A percentile compares a stretch with the other conserved stretches of the same genome.
These are phyloP conservation scores for Saccharomyces hybrid DNA, from an alignment of 1,139 yeast species.

Conservation along the genomic window DNA sequence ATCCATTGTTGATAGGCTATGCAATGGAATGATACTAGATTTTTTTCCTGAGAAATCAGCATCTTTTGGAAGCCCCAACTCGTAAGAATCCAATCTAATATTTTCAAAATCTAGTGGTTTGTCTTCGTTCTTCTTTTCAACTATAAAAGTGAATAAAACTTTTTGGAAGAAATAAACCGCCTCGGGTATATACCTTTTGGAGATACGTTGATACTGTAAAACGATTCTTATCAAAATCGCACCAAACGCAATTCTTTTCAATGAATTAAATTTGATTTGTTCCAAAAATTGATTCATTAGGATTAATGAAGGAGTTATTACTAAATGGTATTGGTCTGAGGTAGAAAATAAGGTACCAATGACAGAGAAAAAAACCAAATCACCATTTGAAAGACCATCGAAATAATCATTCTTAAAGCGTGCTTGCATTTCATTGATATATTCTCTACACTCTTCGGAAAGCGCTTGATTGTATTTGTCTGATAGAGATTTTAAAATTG, in stretches of 20 bases:
- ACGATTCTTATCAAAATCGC: slow-evolving; percentile 57
- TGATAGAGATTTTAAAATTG: slow-evolving; percentile 50
- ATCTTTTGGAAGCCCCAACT: slow-evolving; percentile 19
- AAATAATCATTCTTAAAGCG: slow-evolving; percentile 33
- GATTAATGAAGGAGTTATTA: slow-evolving; percentile 76
- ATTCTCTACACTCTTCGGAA: slow-evolving; percentile 47
- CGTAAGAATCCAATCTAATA: slow-evolving; percentile 21
- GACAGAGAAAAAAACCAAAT: slow-evolving; percentile 58
- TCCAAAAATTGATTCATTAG: slow-evolving; percentile 65
- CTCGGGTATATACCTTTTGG: slow-evolving; percentile 82
- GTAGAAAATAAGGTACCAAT: slow-evolving; percentile 81
- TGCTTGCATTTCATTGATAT: slow-evolving; percentile 42
- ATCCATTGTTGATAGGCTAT: slow-evolving; percentile 18
- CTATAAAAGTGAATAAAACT: slow-evolving; percentile 40
- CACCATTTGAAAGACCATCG: slow-evolving; percentile 31
- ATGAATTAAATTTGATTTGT: slow-evolving; percentile 36
- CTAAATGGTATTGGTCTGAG: slow-evolving; percentile 90
- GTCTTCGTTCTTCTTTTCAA: slow-evolving; percentile 20
- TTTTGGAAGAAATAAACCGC: slow-evolving; percentile 52
- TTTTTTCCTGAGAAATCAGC: slow-evolving; percentile 10
- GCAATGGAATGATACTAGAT: slow-evolving; percentile 15
- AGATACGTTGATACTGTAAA: slow-evolving; percentile 63
- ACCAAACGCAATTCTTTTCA: slow-evolving; percentile 41
- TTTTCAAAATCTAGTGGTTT: slow-evolving; percentile 1
- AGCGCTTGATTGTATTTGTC: slow-evolving; percentile 58